Evolutionary conservation across 768 basidiomycete species (phyloP), one percentile per base, ranked within the genome.

Genomic region (Mycena epipterygia): DNA sequence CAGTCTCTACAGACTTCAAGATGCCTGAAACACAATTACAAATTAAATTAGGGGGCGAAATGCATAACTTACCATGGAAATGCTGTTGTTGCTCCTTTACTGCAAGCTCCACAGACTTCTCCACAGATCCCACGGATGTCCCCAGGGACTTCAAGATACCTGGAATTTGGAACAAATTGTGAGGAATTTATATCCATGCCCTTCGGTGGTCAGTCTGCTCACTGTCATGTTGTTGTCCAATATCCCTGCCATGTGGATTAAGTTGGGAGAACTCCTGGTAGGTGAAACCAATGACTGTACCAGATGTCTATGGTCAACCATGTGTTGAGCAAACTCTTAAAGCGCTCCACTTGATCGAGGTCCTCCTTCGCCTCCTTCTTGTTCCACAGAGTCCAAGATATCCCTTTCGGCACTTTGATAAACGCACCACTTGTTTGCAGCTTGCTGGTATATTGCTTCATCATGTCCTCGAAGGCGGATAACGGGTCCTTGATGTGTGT

Each of bases 311-410:
- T 35, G 2, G 59, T 49, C 33, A 61, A 39, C 44, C 59, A 61
- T 4, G 44, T n/a, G 17, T 46, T 61, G 59, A 61, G 59, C 59
- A 48, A 25, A 33, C 21, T 48, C 25, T 61, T 61, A 32, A 61
- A 61, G 30, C 59, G 42, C 41, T 59, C 58, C 11, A 59, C 29
- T 21, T 42, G 42, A 3, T 46, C 42, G 32, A 59, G 58, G 21
- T 59, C 58, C 19, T 2, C 42, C 27, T 59, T 46, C 5, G 58
- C 42, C 27, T 59, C 58, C 32, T 59, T 46, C 42, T 59, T 59
- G 39, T 46, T 17, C 58, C 58, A 46, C 42, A 59, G 8, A 25
- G 42, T 13, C 58, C 58, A 59, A 21, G 58, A 44, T 7, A 57
- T 57, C 23, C 35, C 30, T 53, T 53, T 53, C 33, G 30, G 8